These are phyloP conservation scores for Leccinum boreale DNA, from an alignment of 768 basidiomycete genomes.

Conservation along the genomic window DNA sequence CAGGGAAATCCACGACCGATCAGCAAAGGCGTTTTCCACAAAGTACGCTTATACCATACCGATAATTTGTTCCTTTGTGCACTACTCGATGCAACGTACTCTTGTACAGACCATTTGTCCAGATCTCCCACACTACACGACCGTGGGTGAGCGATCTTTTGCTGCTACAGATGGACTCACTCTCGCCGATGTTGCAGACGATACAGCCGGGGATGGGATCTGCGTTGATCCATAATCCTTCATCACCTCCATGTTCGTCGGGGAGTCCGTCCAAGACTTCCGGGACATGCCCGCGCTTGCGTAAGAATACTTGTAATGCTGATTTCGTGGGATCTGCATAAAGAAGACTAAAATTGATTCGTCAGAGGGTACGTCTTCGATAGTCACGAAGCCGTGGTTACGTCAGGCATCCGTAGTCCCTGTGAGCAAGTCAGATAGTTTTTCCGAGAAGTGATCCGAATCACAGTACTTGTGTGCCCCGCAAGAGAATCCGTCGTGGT, in stretches of 20 bases:
- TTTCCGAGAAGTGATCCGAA: neutral
- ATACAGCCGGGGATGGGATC: constrained; percentile 81
- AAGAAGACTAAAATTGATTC: constrained; percentile 60
- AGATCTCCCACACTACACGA: constrained; percentile 81
- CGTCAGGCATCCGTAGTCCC: constrained; percentile 92
- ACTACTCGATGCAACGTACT: constrained; percentile 90
- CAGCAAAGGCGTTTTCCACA: neutral
- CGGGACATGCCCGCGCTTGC: constrained; percentile 35
- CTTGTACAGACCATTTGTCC: constrained; percentile 84
- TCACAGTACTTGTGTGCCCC: constrained; percentile 77
- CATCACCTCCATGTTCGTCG: constrained; percentile 50
- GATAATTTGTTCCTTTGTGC: constrained; percentile 71
- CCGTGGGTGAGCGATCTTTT: neutral
- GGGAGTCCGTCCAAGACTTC: constrained; percentile 37
- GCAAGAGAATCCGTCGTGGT: constrained; percentile 82
- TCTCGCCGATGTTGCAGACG: constrained; percentile 92
- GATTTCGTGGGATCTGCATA: constrained; percentile 75
- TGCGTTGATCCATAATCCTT: constrained; percentile 77
- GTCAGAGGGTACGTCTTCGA: constrained; percentile 4
- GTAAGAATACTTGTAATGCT: constrained; percentile 80
- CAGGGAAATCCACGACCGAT: neutral
- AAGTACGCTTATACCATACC: constrained; percentile 21
- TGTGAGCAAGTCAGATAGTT: constrained; percentile 27
- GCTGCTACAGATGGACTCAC: constrained; percentile 39
- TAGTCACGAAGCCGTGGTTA: constrained; percentile 31